These are phyloP conservation scores for Magnolia changhungtana DNA, from an alignment of 164 flowering plant species.

Conservation along the genomic window DNA sequence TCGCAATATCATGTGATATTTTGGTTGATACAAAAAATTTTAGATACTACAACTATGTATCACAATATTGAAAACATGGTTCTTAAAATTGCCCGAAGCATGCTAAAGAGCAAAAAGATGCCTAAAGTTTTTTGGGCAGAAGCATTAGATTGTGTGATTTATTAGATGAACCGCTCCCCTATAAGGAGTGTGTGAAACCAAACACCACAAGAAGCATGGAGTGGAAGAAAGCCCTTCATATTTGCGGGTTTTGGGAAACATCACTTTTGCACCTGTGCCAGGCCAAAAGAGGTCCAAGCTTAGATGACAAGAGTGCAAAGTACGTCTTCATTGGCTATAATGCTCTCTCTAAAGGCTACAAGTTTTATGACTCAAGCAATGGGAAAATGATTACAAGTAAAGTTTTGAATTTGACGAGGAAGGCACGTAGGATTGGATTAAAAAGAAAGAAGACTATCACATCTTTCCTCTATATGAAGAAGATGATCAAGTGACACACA, in stretches of 20 bases:
- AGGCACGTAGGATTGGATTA: neutral
- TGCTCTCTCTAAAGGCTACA: neutral
- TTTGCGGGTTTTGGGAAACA: neutral
- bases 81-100: neutral
- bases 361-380: neutral
- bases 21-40: too few relatives aligned
- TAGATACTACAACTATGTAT: too few relatives aligned
- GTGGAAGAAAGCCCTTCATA: neutral
- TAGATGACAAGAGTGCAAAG: neutral
- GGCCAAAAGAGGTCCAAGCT: neutral
- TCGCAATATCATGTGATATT: too few relatives aligned
- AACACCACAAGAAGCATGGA: neutral
- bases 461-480: neutral
- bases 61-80: too few relatives aligned
- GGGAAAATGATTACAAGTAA: neutral
- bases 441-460: neutral
- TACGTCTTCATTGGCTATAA: neutral
- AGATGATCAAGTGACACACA: neutral
- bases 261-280: neutral
- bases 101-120: neutral
- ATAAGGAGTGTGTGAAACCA: too few relatives aligned
- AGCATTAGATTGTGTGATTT: neutral
- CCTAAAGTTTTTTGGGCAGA: neutral
- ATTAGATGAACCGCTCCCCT: neutral
- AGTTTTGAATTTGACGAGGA: neutral